Evolutionary conservation across 805 yeast genomes (phyloP).

Genomic region (Myxozyma sirexii): DNA sequence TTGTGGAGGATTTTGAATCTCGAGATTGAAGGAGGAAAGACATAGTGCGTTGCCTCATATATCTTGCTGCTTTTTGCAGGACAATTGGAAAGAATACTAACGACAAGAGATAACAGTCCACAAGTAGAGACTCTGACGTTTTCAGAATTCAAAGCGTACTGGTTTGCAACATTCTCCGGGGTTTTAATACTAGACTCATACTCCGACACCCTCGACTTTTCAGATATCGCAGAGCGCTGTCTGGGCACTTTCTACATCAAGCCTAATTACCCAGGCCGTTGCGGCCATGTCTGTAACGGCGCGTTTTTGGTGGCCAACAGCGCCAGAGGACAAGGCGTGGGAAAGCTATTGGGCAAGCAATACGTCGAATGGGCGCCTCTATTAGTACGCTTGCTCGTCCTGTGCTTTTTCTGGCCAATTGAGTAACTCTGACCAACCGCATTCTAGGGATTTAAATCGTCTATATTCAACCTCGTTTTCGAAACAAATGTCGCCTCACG

Average conservation of each 20-base stretch:
- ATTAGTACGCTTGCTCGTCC: too few species aligned
- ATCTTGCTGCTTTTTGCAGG: neutral
- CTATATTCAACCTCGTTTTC: conserved; percentile 86
- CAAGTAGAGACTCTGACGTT: conserved; percentile 44
- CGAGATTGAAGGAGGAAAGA: conserved; percentile 71
- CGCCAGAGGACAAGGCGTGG: conserved; percentile 69
- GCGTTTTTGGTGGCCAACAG: conserved; percentile 72
- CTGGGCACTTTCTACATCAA: conserved; percentile 62
- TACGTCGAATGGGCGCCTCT: conserved; percentile 74
- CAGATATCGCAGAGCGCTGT: conserved; percentile 53
- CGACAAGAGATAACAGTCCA: conserved; percentile 47
- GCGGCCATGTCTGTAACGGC: conserved; percentile 85
- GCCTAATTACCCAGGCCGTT: conserved; percentile 84
- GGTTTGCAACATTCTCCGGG: conserved; percentile 70
- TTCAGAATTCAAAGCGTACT: conserved; percentile 61
- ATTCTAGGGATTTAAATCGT: conserved; percentile 66
- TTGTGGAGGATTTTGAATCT: conserved; percentile 53
- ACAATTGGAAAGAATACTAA: neutral
- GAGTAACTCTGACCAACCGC: too few species aligned
- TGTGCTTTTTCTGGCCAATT: too few species aligned
- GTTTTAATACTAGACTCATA: conserved; percentile 56
- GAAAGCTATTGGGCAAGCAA: conserved; percentile 65
- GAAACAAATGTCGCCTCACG: conserved; percentile 76
- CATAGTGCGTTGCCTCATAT: conserved; percentile 49
- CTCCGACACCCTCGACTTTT: conserved; percentile 18